Evolutionary conservation across 805 yeast genomes (phyloP).

Genomic region (Candida ponderosae): DNA sequence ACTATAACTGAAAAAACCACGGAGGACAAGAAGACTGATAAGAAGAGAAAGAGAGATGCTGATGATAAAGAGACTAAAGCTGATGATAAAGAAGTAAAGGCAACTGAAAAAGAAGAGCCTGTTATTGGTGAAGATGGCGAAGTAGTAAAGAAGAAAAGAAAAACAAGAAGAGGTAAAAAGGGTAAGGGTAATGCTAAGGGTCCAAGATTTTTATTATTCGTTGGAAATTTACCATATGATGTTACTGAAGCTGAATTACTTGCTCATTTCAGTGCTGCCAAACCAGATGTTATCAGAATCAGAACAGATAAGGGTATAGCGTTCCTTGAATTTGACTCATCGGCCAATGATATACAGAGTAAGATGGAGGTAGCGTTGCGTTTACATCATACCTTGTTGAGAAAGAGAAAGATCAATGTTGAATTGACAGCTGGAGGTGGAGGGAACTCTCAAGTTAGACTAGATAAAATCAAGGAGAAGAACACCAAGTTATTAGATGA

Average conservation of each 20-base stretch:
- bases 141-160: constrained; percentile 53
- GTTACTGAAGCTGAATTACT: constrained; percentile 52
- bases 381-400: constrained; percentile 69
- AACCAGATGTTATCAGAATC: constrained; percentile 71
- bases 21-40: constrained; percentile 16
- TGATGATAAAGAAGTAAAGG: constrained; percentile 13
- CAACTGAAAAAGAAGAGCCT: constrained; percentile 10
- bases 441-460: constrained; percentile 68
- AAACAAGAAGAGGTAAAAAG: constrained; percentile 73
- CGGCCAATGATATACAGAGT: constrained; percentile 52
- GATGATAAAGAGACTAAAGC: constrained; percentile 22
- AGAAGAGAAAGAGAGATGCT: constrained; percentile 8
- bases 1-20: constrained; percentile 8
- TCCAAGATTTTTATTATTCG: constrained; percentile 74
- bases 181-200: constrained; percentile 50
- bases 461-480: constrained; percentile 68
- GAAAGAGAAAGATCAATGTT: constrained; percentile 79
- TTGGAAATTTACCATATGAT: constrained; percentile 83
- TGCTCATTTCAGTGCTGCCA: constrained; percentile 63
- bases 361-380: constrained; percentile 80
- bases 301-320: constrained; percentile 88
- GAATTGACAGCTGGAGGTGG: constrained; percentile 99
- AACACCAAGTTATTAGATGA: constrained; percentile 70
- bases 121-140: constrained; percentile 16
- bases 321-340: constrained; percentile 70